phyloP scores from a whole-genome alignment of 176 grass and related monocot species.

The Avena eriantha region DNA sequence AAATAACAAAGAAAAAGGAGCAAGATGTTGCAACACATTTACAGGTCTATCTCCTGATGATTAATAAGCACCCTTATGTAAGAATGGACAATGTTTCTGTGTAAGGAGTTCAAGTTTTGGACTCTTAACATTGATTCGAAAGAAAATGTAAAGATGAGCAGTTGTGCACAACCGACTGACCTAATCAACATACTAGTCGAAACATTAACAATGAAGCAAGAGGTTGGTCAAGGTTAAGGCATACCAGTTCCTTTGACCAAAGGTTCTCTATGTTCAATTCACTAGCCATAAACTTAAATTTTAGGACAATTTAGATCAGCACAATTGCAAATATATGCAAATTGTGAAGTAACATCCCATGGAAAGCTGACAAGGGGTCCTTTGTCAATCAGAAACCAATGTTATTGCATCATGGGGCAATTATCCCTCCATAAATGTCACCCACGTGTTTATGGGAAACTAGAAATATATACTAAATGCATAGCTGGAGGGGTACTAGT shows the following conservation, averaged over 20 bases:
- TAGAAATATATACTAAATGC: neutral
- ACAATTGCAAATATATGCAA: neutral
- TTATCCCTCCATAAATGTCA: neutral
- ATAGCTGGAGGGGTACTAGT: neutral
- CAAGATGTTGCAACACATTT: conserved; percentile 3
- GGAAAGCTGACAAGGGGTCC: neutral
- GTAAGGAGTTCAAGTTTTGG: conserved; percentile 10
- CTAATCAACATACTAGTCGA: conserved; percentile 4
- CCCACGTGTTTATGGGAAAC: neutral
- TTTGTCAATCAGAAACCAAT: neutral
- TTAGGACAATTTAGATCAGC: neutral
- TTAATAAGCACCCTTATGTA: conserved; percentile 34
- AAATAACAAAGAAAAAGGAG: conserved; percentile 27
- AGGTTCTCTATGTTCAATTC: neutral
- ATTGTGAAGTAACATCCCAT: neutral
- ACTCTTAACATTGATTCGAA: neutral
- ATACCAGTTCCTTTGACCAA: neutral
- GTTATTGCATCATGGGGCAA: neutral
- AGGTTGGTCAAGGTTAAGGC: conserved; percentile 5
- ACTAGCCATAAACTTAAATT: neutral
- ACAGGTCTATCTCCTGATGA: neutral
- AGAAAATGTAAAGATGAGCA: neutral
- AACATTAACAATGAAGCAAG: conserved; percentile 23
- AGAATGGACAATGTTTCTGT: neutral
- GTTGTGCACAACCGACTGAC: neutral